phyloP scores from a whole-genome alignment of 768 basidiomycete genomes.

The Rossbeevera mucosa region DNA sequence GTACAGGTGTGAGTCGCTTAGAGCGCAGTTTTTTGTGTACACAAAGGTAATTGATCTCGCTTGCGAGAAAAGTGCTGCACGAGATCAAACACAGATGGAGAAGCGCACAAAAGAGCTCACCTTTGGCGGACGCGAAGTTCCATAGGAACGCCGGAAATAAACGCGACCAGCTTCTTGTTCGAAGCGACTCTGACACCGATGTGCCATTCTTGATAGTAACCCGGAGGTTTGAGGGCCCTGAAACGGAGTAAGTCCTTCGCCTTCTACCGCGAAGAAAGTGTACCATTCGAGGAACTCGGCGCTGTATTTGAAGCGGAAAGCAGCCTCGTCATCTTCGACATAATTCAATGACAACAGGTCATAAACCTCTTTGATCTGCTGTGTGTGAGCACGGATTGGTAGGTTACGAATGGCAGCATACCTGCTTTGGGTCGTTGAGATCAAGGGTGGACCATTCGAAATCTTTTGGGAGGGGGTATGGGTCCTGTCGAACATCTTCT shows the following conservation, averaged over 20 bases:
- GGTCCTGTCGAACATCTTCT: constrained; percentile 82
- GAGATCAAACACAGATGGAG: constrained; percentile 3
- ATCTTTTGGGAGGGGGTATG: constrained; percentile 84
- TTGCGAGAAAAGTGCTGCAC: constrained; percentile 59
- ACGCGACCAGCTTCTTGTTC: constrained; percentile 92
- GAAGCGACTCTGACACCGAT: constrained; percentile 88
- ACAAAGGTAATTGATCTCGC: constrained; percentile 97
- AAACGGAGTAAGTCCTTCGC: background rate
- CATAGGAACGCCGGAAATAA: constrained; percentile 91
- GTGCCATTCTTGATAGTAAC: constrained; percentile 93
- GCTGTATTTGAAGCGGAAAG: constrained; percentile 96
- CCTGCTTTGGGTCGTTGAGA: constrained; percentile 72
- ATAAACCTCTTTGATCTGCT: constrained; percentile 85
- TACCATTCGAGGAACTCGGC: constrained; percentile 93
- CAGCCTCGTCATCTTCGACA: constrained; percentile 92
- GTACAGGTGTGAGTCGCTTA: constrained; percentile 89
- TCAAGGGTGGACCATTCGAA: constrained; percentile 90
- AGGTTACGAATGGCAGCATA: constrained; percentile 19
- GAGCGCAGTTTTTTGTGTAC: constrained; percentile 96
- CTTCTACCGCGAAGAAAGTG: constrained; percentile 5
- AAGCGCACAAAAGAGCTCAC: constrained; percentile 42
- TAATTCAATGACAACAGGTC: constrained; percentile 90
- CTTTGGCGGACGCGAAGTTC: constrained; percentile 77
- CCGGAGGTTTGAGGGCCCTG: constrained; percentile 94
- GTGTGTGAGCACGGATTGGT: background rate